A percentile compares a stretch with the other conserved stretches of the same genome.
These are phyloP conservation scores for Pyricularia grisea DNA, from an alignment of 2,329 filamentous ascomycete species.

Conservation along the genomic window DNA sequence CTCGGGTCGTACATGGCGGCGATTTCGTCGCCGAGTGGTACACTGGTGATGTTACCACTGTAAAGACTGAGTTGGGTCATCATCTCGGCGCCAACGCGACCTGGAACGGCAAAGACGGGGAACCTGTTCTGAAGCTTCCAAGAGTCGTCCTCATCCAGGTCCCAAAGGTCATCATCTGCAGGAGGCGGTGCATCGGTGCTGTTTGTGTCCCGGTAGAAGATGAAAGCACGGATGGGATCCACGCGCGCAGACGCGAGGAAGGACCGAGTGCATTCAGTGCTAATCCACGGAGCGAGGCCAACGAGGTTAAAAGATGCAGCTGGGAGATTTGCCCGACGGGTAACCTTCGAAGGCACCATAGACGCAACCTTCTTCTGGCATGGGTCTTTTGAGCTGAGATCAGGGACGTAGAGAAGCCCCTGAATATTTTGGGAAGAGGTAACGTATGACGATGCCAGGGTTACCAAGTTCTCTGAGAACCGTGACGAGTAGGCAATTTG, in stretches of 20 bases:
- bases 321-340: constrained; percentile 60
- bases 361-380: constrained; percentile 55
- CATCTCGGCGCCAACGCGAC: constrained; percentile 54
- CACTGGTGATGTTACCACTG: constrained; percentile 60
- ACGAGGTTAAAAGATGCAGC: constrained; percentile 63
- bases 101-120: constrained; percentile 76
- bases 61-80: constrained; percentile 67
- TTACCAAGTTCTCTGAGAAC: constrained; percentile 55
- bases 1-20: constrained; percentile 43
- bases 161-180: constrained; percentile 57
- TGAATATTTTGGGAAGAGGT: constrained; percentile 51
- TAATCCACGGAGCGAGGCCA: constrained; percentile 82
- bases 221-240: constrained; percentile 51
- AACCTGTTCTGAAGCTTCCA: constrained; percentile 67
- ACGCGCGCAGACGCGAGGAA: constrained; percentile 56
- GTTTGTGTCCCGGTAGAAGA: constrained; percentile 53
- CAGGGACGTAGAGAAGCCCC: constrained; percentile 80
- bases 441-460: constrained; percentile 59
- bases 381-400: constrained; percentile 44
- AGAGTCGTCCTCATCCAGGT: constrained; percentile 54
- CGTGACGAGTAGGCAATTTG: constrained; percentile 43
- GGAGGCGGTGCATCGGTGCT: constrained; percentile 54
- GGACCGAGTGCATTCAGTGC: constrained; percentile 58
- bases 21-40: constrained; percentile 50
- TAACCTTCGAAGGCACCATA: constrained; percentile 69